Conservation (phyloP, 148 eudicot species). For the Cornus controversa region DNA sequence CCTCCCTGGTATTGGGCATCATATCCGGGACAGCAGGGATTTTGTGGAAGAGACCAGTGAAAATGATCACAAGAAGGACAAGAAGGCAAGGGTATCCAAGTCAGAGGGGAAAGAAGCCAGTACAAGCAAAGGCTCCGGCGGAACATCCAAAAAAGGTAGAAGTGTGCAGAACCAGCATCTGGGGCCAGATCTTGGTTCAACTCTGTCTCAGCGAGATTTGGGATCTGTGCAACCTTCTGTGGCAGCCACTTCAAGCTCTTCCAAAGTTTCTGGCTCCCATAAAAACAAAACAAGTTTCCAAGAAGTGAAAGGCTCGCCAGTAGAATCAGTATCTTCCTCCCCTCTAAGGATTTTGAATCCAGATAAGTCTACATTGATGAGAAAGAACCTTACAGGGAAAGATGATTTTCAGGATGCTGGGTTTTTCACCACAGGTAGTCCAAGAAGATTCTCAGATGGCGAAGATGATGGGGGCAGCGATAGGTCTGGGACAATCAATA, state of each 20-base stretch:
- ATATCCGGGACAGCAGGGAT: constrained; percentile 17
- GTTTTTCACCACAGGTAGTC: constrained; percentile 26
- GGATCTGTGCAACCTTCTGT: constrained; percentile 39
- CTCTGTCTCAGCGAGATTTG: constrained; percentile 28
- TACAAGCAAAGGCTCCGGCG: constrained; percentile 44
- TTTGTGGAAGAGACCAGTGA: constrained; percentile 40
- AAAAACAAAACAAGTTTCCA: constrained; percentile 45
- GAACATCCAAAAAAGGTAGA: constrained; percentile 43
- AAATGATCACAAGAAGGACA: constrained; percentile 48
- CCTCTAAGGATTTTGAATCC: constrained; percentile 58
- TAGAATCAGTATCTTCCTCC: constrained; percentile 95
- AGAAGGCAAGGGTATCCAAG: constrained; percentile 61
- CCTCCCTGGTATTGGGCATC: constrained; percentile 8
- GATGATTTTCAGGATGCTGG: constrained; percentile 32
- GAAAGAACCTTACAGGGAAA: constrained; percentile 32
- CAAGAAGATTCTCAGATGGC: constrained; percentile 31
- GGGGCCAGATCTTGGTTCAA: constrained; percentile 19
- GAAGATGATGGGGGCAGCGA: constrained; percentile 35
- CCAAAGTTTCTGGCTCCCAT: constrained; percentile 81
- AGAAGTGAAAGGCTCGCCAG: constrained; percentile 85
- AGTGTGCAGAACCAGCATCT: constrained; percentile 30
- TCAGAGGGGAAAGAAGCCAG: constrained; percentile 57
- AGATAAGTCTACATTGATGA: constrained; percentile 36
- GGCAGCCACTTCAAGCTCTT: constrained; percentile 94
- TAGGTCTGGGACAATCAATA: constrained; percentile 31